These are phyloP conservation scores for Paratinospora sagittata DNA, from an alignment of 164 flowering plant genomes.

Conservation along the genomic window DNA sequence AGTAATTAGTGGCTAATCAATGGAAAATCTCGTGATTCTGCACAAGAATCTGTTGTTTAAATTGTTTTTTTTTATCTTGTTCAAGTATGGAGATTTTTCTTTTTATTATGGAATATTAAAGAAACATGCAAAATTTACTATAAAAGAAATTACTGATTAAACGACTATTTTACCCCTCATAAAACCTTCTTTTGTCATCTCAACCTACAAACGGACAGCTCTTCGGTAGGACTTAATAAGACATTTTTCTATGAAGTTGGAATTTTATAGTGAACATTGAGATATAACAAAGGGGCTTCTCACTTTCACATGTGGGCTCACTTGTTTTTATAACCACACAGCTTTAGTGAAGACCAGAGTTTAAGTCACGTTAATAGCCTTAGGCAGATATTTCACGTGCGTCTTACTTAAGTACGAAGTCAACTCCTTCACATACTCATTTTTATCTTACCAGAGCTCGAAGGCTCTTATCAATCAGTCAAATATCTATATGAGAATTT, in stretches of 20 bases:
- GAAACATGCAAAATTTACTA: not conserved
- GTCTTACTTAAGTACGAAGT: too few relatives aligned
- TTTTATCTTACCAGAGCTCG: too few relatives aligned
- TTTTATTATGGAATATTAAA: not conserved
- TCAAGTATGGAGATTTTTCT: not conserved
- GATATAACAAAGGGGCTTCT: too few relatives aligned
- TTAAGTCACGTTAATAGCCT: not conserved
- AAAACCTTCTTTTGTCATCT: not conserved
- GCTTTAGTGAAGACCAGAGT: too few relatives aligned
- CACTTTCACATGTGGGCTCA: too few relatives aligned
- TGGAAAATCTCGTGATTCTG: not conserved
- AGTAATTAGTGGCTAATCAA: constrained; percentile 17
- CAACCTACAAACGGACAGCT: too few relatives aligned
- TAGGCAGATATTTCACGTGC: too few relatives aligned
- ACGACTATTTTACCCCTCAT: not conserved
- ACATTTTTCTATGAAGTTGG: not conserved
- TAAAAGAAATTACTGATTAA: not conserved
- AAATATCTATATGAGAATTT: too few relatives aligned
- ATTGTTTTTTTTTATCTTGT: not conserved
- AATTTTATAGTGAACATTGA: not conserved
- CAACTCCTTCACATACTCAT: too few relatives aligned
- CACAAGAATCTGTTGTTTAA: constrained; percentile 2
- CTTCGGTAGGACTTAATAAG: too few relatives aligned
- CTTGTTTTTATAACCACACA: too few relatives aligned
- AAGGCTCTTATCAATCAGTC: too few relatives aligned